Percentiles rank a stretch among this genome's conserved stretches.
phyloP scores from a whole-genome alignment of 805 yeast species.

The Tetrapisispora arboricola region DNA sequence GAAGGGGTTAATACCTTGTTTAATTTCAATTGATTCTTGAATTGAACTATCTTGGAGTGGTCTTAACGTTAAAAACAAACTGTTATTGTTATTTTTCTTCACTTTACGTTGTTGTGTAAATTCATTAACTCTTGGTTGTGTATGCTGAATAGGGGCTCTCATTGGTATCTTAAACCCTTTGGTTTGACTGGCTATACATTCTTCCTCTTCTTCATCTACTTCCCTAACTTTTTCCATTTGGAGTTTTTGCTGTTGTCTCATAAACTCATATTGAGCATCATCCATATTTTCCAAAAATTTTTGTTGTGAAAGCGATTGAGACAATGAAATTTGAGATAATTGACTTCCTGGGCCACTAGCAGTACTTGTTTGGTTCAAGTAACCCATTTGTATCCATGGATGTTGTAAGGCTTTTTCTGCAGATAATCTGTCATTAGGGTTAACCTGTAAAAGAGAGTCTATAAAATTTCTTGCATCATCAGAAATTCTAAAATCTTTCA shows the following conservation, averaged over 20 bases:
- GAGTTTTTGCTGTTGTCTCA: constrained; percentile 18
- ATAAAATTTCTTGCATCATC: constrained; percentile 64
- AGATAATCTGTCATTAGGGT: constrained; percentile 60
- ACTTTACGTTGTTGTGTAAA: constrained; percentile 18
- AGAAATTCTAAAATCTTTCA: constrained; percentile 57
- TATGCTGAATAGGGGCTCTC: constrained; percentile 19
- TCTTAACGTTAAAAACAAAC: constrained; percentile 47
- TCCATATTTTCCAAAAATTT: constrained; percentile 32
- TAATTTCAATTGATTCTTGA: constrained; percentile 42
- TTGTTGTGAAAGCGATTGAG: constrained; percentile 66
- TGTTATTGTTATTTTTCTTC: constrained; percentile 4
- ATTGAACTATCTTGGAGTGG: constrained; percentile 41
- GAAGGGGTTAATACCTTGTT: constrained; percentile 57
- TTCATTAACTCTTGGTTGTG: constrained; percentile 17
- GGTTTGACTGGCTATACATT: constrained; percentile 3
- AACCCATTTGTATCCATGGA: constrained; percentile 55
- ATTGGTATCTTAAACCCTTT: constrained; percentile 25
- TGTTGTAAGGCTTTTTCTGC: constrained; percentile 71
- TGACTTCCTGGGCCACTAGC: constrained; percentile 1
- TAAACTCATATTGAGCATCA: constrained; percentile 24
- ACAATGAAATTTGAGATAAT: constrained; percentile 42
- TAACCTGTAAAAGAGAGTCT: constrained; percentile 58
- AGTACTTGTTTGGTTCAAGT: background rate
- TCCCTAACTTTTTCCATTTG: constrained; percentile 10
- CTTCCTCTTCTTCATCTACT: constrained; percentile 4